Evolutionary conservation across 805 yeast species (phyloP).

Genomic region (Barnettozyma salicaria): DNA sequence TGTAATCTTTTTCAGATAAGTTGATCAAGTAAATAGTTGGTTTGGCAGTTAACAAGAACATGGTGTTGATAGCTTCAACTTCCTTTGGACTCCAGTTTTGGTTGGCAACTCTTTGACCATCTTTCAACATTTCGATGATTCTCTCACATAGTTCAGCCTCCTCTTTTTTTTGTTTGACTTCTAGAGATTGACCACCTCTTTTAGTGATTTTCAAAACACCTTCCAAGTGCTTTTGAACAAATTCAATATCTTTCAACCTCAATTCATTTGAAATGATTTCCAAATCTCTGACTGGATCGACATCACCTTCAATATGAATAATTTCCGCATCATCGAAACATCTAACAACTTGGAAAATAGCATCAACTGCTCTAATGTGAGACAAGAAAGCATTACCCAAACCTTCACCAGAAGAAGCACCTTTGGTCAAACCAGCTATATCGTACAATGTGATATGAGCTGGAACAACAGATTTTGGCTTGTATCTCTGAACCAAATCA

Average conservation of each 20-base stretch:
- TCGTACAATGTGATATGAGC: constrained; percentile 91
- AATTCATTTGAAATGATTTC: constrained; percentile 88
- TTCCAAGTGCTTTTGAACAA: constrained; percentile 77
- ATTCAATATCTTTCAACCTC: constrained; percentile 95
- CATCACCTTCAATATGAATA: constrained; percentile 95
- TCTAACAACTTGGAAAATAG: constrained; percentile 95
- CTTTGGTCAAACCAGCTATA: constrained; percentile 97
- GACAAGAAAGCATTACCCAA: constrained; percentile 96
- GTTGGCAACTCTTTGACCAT: constrained; percentile 84
- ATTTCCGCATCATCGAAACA: constrained; percentile 97
- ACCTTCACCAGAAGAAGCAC: constrained; percentile 96
- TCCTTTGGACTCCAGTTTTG: constrained; percentile 85
- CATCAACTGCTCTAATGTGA: constrained; percentile 96
- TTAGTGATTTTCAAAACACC: constrained; percentile 71
- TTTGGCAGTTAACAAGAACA: constrained; percentile 89
- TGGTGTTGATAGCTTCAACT: constrained; percentile 81
- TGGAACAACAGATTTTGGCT: constrained; percentile 82
- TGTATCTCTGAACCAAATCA: constrained; percentile 63
- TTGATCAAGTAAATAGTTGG: constrained; percentile 91
- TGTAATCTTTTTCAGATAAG: constrained; percentile 81
- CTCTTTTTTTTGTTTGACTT: constrained; percentile 83
- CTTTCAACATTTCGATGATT: constrained; percentile 72
- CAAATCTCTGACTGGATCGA: constrained; percentile 90
- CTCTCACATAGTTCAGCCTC: constrained; percentile 69
- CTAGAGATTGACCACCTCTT: constrained; percentile 86